Evolutionary conservation across 2,329 filamentous ascomycete genomes (phyloP), one percentile per base, ranked within the genome.

Genomic region (Pezicula radicicola): DNA sequence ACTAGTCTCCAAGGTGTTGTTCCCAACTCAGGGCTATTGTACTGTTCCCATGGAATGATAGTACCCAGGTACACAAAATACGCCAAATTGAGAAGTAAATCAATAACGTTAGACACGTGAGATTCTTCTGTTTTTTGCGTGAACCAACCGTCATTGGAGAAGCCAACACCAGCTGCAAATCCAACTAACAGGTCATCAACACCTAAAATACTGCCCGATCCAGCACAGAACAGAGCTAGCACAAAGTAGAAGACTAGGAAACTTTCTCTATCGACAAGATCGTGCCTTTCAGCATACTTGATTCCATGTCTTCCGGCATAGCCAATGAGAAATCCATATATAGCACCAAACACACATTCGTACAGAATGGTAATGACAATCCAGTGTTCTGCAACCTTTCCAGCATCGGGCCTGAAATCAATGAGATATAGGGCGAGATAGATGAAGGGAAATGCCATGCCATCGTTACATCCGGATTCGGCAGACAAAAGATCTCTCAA

Each of bases 241-340:
- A 96, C 92, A 63, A 99, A 99, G 76, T 99, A 99, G 73, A 97
- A 99, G 47, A 97, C 94, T 50, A 99, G 81, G 65, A 99, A 97
- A 70, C 93, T 97, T 72, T 99, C 94, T 64, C 94, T 81, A 67
- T 99, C 94, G 60, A 99, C 96, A 51, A 96, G 70, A 46, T 94
- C 89, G 60, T 80, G 84, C 63, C 86, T 82, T 71, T 99, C 93
- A 9, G 94, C 91, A 55, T 76, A 87, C 63, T 91, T 91, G 75
- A 99, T 97, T 25, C 89, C 85, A 61, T 96, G 93, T 25, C 94
- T 87, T 27, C 91, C 94, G 61, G 88, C 81, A 66, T 97, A 99
- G 16, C 94, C 94, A 57, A 99, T 78, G 18, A 83, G 55, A 59
- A 97, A 95, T 16, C 94, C 94, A 62, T 88, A 97, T 53, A 97